Percentiles rank a stretch among this genome's conserved stretches.
phyloP scores from a whole-genome alignment of 257 asterid species.

The Solanum bulbocastanum region DNA sequence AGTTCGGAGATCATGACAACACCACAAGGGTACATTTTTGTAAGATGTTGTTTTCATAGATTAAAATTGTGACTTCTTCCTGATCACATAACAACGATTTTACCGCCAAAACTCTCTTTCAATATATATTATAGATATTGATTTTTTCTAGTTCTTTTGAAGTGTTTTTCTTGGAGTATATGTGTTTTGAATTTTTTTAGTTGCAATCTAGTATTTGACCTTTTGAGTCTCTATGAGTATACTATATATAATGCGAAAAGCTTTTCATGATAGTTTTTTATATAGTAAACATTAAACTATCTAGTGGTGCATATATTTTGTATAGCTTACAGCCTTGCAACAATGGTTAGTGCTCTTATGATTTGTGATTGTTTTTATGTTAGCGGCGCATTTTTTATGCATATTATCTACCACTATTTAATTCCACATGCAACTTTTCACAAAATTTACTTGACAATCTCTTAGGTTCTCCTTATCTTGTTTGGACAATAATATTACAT shows the following conservation, averaged over 20 bases:
- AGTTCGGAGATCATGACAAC: background rate
- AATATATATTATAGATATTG: background rate
- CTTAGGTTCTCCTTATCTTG: background rate
- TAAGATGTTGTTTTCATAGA: background rate
- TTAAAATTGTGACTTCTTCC: rapidly evolving
- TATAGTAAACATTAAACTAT: background rate
- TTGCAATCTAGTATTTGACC: background rate
- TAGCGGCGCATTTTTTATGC: background rate
- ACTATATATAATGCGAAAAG: background rate
- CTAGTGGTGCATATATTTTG: background rate
- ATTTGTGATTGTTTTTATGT: background rate
- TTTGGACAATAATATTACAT: background rate
- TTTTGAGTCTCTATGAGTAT: background rate
- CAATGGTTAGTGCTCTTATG: background rate
- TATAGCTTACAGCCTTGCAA: background rate
- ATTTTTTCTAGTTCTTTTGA: background rate
- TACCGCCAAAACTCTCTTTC: background rate
- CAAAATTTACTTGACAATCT: background rate
- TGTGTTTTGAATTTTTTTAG: background rate
- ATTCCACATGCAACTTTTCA: background rate
- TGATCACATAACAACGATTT: background rate
- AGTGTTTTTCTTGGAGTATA: background rate
- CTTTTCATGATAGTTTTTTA: background rate
- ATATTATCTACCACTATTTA: background rate
- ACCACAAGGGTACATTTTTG: background rate